Percentiles rank a stretch among this genome's conserved stretches.
phyloP scores from a whole-genome alignment of 1,139 yeast genomes.

The Pichia sp. region DNA sequence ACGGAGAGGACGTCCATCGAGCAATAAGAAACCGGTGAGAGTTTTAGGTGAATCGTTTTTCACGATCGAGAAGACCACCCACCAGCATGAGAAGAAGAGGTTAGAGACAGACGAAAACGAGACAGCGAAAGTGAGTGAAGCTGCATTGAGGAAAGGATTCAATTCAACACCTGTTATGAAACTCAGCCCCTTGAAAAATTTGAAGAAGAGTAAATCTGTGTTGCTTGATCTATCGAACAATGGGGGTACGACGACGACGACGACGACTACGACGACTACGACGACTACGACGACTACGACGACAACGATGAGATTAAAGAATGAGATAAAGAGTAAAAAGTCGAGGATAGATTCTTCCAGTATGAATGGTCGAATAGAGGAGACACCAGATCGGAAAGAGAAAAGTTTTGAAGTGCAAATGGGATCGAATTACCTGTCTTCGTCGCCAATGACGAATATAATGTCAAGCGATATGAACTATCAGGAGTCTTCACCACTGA shows the following conservation, averaged over 20 bases:
- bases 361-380: too few relatives aligned
- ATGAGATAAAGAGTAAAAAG: too few relatives aligned
- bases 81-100: neutral
- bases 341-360: too few relatives aligned
- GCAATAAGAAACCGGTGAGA: slow-evolving; percentile 15
- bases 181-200: slow-evolving; percentile 25
- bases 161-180: slow-evolving; percentile 30
- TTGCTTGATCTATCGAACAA: slow-evolving; percentile 3
- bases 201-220: slow-evolving; percentile 5
- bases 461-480: slow-evolving; percentile 7
- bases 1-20: slow-evolving; percentile 28
- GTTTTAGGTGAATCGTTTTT: slow-evolving; percentile 24
- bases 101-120: slow-evolving; percentile 7
- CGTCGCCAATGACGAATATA: slow-evolving; percentile 13
- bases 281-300: slow-evolving; percentile 1
- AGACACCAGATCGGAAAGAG: neutral
- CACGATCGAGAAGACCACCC: slow-evolving; percentile 14
- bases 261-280: neutral
- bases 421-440: slow-evolving; percentile 1
- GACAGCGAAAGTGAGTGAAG: slow-evolving; percentile 10
- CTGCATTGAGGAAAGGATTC: slow-evolving; percentile 26
- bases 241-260: neutral
- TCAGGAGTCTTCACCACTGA: slow-evolving; percentile 10
- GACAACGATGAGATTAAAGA: too few relatives aligned
- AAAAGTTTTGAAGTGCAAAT: neutral